Evolutionary conservation across 345 rosid species (phyloP).

Genomic region (Acer saccharum): DNA sequence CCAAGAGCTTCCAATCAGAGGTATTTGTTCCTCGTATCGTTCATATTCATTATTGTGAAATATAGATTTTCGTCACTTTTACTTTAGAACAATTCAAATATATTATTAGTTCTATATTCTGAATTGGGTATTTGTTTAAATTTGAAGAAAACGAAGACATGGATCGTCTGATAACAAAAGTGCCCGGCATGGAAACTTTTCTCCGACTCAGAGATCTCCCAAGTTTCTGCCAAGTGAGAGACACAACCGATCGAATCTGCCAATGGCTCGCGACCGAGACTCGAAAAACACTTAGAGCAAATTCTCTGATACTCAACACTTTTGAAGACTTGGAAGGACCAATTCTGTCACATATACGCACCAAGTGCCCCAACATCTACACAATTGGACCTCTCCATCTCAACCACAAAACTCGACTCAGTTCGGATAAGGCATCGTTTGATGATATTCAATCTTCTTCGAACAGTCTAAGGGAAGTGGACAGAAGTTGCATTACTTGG

Average conservation of each 20-base stretch:
- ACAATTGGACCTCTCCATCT: constrained; percentile 42
- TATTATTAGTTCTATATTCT: not conserved
- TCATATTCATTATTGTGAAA: too few species aligned
- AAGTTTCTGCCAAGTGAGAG: constrained; percentile 25
- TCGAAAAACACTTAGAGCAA: constrained; percentile 8
- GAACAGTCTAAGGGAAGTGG: constrained; percentile 39
- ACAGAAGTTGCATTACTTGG: constrained; percentile 49
- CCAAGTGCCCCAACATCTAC: constrained; percentile 28
- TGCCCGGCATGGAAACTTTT: constrained; percentile 36
- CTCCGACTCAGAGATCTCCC: constrained; percentile 44
- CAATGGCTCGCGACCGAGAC: not conserved
- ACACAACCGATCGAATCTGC: constrained; percentile 1
- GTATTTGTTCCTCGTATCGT: constrained; percentile 3
- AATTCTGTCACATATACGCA: constrained; percentile 28
- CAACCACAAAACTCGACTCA: constrained; percentile 21
- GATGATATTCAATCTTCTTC: constrained; percentile 12
- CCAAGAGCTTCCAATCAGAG: constrained; percentile 36
- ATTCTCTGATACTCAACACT: constrained; percentile 43
- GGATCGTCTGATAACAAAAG: constrained; percentile 20
- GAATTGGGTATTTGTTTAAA: not conserved
- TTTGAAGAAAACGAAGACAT: constrained; percentile 13
- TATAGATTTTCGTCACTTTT: not conserved
- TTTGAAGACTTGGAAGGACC: constrained; percentile 45
- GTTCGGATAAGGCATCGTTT: constrained; percentile 14
- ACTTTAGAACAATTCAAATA: too few species aligned